Percentiles rank a stretch among this genome's conserved stretches.
These are phyloP conservation scores for Candida jianshihensis DNA, from an alignment of 805 yeast species.

Conservation along the genomic window DNA sequence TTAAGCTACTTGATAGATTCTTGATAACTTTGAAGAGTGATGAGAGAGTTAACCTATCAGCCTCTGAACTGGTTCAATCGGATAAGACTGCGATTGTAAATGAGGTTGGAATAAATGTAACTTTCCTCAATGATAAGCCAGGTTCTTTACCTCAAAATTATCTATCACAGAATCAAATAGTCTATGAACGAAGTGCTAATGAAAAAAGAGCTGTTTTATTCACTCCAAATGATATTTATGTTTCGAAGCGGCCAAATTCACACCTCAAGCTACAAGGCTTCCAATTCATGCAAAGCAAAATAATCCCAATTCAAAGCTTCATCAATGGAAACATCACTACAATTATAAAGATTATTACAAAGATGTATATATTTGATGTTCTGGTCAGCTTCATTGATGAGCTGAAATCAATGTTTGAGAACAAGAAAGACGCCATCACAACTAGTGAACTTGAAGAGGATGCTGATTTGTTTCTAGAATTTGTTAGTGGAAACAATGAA, in stretches of 20 bases:
- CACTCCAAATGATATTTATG: background rate
- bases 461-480: background rate
- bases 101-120: conserved; percentile 12
- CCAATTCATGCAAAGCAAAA: conserved; percentile 1
- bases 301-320: background rate
- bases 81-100: background rate
- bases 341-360: background rate
- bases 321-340: background rate
- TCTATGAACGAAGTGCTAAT: background rate
- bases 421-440: background rate
- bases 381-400: background rate
- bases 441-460: background rate
- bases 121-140: background rate
- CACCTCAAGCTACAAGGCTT: conserved; percentile 1
- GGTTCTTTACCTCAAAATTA: background rate
- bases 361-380: background rate
- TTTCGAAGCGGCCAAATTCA: background rate
- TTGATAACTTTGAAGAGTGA: conserved; percentile 11
- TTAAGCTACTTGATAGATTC: conserved; percentile 7
- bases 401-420: background rate
- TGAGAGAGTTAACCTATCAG: conserved; percentile 7
- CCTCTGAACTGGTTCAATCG: background rate
- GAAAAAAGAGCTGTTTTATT: background rate
- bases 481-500: background rate
- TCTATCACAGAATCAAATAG: background rate